Evolutionary conservation across 805 yeast species (phyloP).

Genomic region (Grigorovia jiainica): DNA sequence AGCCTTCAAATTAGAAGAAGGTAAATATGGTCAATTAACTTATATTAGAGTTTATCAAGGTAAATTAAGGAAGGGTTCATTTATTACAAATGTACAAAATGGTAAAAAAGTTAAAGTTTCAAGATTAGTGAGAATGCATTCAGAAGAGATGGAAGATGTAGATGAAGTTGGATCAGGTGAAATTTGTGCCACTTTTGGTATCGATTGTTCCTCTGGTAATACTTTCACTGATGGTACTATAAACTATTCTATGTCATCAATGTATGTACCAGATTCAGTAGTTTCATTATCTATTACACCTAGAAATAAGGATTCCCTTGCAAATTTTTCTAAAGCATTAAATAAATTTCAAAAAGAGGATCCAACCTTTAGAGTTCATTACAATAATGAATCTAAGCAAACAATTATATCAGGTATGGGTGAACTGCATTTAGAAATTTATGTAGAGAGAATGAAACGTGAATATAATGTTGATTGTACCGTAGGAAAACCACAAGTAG

Average conservation of each 20-base stretch:
- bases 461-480: conserved; percentile 93
- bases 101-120: conserved; percentile 91
- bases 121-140: conserved; percentile 95
- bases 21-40: conserved; percentile 94
- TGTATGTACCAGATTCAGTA: conserved; percentile 99
- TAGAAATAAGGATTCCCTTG: conserved; percentile 63
- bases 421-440: conserved; percentile 91
- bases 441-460: conserved; percentile 96
- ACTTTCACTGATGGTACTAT: conserved; percentile 82
- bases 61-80: conserved; percentile 78
- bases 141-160: conserved; percentile 97
- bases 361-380: conserved; percentile 92
- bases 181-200: conserved; percentile 98
- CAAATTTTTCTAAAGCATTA: conserved; percentile 92
- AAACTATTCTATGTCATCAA: conserved; percentile 86
- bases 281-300: conserved; percentile 88
- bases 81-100: conserved; percentile 79
- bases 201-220: conserved; percentile 98
- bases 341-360: conserved; percentile 97
- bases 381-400: conserved; percentile 87
- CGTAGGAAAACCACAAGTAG: conserved; percentile 96
- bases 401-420: conserved; percentile 93
- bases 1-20: conserved; percentile 98
- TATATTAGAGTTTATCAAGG: conserved; percentile 97
- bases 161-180: conserved; percentile 95